A percentile compares a stretch with the other conserved stretches of the same genome.
Conservation (phyloP, 768 basidiomycete species). For the Chlorophyllum brunneum region DNA sequence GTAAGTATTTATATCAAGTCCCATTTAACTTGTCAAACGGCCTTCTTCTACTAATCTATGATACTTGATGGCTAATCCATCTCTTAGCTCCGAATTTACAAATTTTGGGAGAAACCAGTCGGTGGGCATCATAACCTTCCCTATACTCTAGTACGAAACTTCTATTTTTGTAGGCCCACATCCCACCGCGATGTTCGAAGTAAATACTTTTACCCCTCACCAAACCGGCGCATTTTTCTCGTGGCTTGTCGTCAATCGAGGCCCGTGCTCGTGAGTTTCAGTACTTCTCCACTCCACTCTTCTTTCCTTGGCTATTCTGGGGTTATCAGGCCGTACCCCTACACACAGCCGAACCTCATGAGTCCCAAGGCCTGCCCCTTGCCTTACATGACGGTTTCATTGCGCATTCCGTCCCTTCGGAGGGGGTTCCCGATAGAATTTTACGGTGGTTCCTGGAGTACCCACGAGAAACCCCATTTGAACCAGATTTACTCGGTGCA, state of each 20-base stretch:
- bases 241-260: conserved; percentile 64
- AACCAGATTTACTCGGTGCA: conserved; percentile 1
- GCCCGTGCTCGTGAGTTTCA: conserved; percentile 61
- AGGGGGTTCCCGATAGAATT: no score
- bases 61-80: conserved; percentile 4
- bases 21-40: background rate
- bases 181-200: conserved; percentile 69
- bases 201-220: conserved; percentile 62
- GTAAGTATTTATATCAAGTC: conserved; percentile 24
- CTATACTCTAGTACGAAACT: background rate
- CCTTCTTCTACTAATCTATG: background rate
- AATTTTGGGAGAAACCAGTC: conserved; percentile 58
- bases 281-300: background rate
- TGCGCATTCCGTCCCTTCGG: no score
- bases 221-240: conserved; percentile 68
- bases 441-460: no score
- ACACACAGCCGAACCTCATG: no score
- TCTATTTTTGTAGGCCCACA: conserved; percentile 47
- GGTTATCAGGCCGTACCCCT: background rate
- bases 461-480: background rate
- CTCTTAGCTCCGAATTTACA: conserved; percentile 54
- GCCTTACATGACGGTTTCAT: no score
- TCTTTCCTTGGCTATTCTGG: background rate
- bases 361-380: no score
- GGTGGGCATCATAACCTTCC: conserved; percentile 32